Base-by-base conservation (phyloP, 2,329 filamentous ascomycete genomes). In the Sclerotinia spermophila region DNA sequence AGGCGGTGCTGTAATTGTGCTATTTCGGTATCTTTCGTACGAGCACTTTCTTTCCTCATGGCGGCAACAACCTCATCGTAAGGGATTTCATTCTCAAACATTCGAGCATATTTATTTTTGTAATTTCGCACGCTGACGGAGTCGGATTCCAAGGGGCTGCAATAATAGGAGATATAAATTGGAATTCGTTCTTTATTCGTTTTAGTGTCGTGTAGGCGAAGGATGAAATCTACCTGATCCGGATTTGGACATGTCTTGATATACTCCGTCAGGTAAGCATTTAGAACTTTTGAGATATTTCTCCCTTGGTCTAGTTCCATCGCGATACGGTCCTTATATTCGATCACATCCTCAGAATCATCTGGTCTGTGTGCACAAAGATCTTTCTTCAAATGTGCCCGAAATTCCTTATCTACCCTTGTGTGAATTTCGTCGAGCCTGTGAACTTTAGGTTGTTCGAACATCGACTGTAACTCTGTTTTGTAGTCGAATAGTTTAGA, bases 101-200 rank as follows among this genome's bases (percentile, higher is more conserved):
- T 73, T 5, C 76, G 74, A 4, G 72, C 72, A 60, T 77, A 78
- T 69, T 79, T 79, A 4, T 66, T 51, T 69, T 79, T 79, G 68
- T 78, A 76, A 35, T 77, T 75, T 58, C 74, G 74, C 19, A 74
- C 69, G 15, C 74, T 71, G 15, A 71, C 64, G 11, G 72, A 72
- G 62, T 79, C 77, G 24, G 44, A 62, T 24, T 71, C 58, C 5
- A 48, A 30, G 21, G 68, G 60, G 1, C 68, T 61, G 69, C 78
- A 79, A 65, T 79, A 79, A 70, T 76, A 78, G 21, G 72, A 61
- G 27, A 74, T 69, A 65, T 76, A 78, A 27, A 76, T 53, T 30
- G 72, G 72, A 10, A 74, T 74, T 55, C 77, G 71, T 38, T 78
- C 74, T 68, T 76, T 73, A 13, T 70, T 38, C 5, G 69, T 76